Base-by-base conservation (phyloP, 176 grass and related monocot species). In the Leersia perrieri region DNA sequence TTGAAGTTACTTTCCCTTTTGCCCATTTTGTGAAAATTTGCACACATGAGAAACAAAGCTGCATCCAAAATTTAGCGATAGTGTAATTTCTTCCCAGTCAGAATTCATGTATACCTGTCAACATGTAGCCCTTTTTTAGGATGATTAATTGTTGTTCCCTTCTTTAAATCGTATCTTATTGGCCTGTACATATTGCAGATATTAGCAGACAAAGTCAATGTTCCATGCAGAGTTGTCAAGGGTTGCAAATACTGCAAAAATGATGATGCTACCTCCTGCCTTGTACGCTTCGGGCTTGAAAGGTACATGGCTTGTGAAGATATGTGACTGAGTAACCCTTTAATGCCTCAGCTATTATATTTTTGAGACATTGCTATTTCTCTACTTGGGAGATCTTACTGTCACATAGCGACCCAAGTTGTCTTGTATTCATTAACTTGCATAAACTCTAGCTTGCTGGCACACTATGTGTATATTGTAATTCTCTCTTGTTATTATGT, bases 201-300 rank as follows among this genome's bases (percentile, higher is more conserved):
- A 60, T 47, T 98, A 81, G 95, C 90, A 44, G 92, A 98, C 75
- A 89, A 88, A 58, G 86, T 98, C 60, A 98, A 84, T 69, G 57
- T 98, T 78, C 95, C 92, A 32, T 98, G 95, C 70, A 92, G 95
- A 91, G 79, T 98, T 79, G 95, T 91, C 41, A 98, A 98, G 68
- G 95, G 95, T 3, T 98, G 95, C 67, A 95, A 86, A 87, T 98
- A 93, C 75, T 98, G 95, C 68, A 95, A 89, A 86, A 81, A 77
- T 86, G 88, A 98, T 53, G 90, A 95, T 41, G 95, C 90, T 60
- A 84, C 92, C 70, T 98, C 95, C 31, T 98, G 95, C 70, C 89
- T 98, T 2, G 88, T 98, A 62, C 90, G 90, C n/a, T 93, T 98
- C 79, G 90, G 90, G 49, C 88, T 89, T 76, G 95, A 98, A 93